phyloP scores from a whole-genome alignment of 148 eudicot genomes.

The Nyssa sinensis region DNA sequence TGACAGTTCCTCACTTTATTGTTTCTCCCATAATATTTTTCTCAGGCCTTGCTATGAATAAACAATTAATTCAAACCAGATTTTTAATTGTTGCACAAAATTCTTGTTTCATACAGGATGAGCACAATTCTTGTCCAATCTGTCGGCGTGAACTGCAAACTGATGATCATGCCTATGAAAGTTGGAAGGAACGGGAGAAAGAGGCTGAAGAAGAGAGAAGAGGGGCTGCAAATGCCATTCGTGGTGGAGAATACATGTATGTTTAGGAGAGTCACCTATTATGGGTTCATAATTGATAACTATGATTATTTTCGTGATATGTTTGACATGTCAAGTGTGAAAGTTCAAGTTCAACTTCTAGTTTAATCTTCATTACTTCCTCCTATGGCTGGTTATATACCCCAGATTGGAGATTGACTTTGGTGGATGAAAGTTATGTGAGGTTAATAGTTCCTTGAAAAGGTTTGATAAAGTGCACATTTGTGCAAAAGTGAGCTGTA shows the following conservation, averaged over 20 bases:
- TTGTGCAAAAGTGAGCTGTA: not conserved
- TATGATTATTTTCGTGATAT: not conserved
- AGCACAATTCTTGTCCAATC: conserved; percentile 90
- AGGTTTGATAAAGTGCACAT: not conserved
- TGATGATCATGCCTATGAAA: conserved; percentile 90
- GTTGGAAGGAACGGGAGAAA: conserved; percentile 91
- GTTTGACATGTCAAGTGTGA: not conserved
- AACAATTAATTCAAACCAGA: not conserved
- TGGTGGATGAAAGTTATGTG: not conserved
- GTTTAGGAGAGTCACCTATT: conserved; percentile 32
- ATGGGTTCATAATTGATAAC: not conserved
- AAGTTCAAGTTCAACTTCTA: not conserved
- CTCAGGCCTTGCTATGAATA: not conserved
- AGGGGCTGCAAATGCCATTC: conserved; percentile 98
- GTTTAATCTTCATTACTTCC: not conserved
- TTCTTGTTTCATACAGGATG: conserved; percentile 42
- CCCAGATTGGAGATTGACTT: not conserved
- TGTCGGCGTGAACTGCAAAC: conserved; percentile 90
- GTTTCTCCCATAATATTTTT: not conserved
- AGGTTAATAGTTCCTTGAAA: not conserved
- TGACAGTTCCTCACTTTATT: not conserved
- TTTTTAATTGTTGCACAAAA: not conserved
- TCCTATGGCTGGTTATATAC: not conserved
- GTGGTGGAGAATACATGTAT: conserved; percentile 95
- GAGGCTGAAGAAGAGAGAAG: conserved; percentile 92